Evolutionary conservation across 441 rosid genomes (phyloP).

Genomic region (Pelargonium cotyledonis): DNA sequence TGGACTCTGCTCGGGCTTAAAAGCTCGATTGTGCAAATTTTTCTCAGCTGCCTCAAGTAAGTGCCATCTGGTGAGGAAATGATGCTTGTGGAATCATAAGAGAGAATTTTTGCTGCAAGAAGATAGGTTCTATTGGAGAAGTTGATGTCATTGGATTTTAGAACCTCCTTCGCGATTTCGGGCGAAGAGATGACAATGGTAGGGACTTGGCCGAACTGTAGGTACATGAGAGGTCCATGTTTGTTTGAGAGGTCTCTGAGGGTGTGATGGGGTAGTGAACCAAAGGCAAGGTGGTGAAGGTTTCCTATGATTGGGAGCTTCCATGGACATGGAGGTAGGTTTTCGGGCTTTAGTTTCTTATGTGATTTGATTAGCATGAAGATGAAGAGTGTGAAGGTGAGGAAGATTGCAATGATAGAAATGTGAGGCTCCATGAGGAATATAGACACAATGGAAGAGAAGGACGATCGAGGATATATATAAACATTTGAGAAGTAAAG

Average conservation of each 20-base stretch:
- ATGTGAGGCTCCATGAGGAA: too few relatives aligned
- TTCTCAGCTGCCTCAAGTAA: conserved; percentile 24
- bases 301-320: too few relatives aligned
- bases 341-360: too few relatives aligned
- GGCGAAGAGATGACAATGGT: conserved; percentile 30
- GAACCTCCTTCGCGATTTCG: conserved; percentile 25
- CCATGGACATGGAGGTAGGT: too few relatives aligned
- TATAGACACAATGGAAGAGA: too few relatives aligned
- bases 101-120: not conserved
- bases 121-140: conserved; percentile 17
- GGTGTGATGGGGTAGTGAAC: conserved; percentile 33
- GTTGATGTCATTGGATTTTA: conserved; percentile 21
- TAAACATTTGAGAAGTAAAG: too few relatives aligned
- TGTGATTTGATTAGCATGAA: too few relatives aligned
- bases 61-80: conserved; percentile 17
- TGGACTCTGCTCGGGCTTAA: conserved; percentile 16
- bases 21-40: conserved; percentile 14
- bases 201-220: conserved; percentile 31
- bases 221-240: conserved; percentile 36
- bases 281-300: conserved; percentile 24
- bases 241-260: conserved; percentile 33
- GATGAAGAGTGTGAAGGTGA: too few relatives aligned
- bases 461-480: too few relatives aligned
- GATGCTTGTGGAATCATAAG: conserved; percentile 16
- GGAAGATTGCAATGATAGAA: too few relatives aligned